Conservation (phyloP, 2,329 filamentous ascomycete genomes). For the Didymella segeticola region DNA sequence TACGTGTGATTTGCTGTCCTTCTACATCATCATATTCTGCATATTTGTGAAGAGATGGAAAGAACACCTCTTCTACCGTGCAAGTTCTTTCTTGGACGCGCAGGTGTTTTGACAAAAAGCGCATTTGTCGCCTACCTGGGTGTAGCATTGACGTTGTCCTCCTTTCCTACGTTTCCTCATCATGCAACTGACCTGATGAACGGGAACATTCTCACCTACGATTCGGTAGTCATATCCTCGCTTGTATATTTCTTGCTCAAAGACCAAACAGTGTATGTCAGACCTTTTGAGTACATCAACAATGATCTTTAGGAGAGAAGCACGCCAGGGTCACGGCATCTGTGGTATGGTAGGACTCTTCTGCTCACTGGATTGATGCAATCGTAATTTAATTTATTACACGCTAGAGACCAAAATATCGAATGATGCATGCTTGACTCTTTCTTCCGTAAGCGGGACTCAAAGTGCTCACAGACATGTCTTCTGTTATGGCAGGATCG, state of each 20-base stretch:
- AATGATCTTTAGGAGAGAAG: background rate
- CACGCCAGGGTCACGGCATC: no score
- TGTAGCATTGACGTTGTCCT: constrained; percentile 53
- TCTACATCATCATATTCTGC: constrained; percentile 54
- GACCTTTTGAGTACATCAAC: constrained; percentile 31
- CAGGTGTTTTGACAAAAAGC: constrained; percentile 53
- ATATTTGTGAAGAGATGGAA: constrained; percentile 54
- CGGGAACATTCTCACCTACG: constrained; percentile 57
- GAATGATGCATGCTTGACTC: no score
- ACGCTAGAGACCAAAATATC: no score
- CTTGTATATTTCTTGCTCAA: constrained; percentile 52
- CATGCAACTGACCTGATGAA: constrained; percentile 53
- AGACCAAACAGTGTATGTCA: constrained; percentile 51
- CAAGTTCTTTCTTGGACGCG: constrained; percentile 5
- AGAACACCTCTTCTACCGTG: constrained; percentile 52
- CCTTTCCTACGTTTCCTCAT: constrained; percentile 51
- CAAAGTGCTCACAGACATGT: no score
- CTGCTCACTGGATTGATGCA: no score
- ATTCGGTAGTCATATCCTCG: constrained; percentile 52
- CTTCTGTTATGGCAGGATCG: no score
- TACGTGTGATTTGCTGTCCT: constrained; percentile 32
- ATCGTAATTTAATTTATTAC: no score
- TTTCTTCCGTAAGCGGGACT: no score
- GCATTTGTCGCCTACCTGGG: constrained; percentile 50
- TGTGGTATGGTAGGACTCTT: no score